Percentiles rank a stretch among this genome's conserved stretches.
phyloP scores from a whole-genome alignment of 768 basidiomycete genomes.

The Leccinum fibrillosum region DNA sequence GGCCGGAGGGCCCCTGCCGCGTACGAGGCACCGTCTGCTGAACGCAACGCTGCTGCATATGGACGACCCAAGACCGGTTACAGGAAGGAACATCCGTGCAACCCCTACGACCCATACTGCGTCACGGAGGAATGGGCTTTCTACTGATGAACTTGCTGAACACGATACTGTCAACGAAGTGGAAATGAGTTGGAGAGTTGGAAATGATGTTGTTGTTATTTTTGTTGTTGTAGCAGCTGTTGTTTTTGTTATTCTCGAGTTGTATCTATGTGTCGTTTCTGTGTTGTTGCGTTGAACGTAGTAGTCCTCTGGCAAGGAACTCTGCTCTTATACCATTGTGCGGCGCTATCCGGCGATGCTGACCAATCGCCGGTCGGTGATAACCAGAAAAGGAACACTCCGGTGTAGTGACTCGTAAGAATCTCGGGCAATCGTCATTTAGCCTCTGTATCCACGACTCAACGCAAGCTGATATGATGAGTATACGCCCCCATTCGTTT shows the following conservation, averaged over 20 bases:
- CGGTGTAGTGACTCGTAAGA: slow-evolving; percentile 13
- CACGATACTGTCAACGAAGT: slow-evolving; percentile 1
- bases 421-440: slow-evolving; percentile 13
- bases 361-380: slow-evolving; percentile 3
- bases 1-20: slow-evolving; percentile 25
- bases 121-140: slow-evolving; percentile 69
- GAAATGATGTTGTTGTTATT: slow-evolving; percentile 5
- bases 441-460: slow-evolving; percentile 10
- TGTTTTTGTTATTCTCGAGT: slow-evolving; percentile 4
- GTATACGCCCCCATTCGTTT: slow-evolving; percentile 34
- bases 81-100: slow-evolving; percentile 51
- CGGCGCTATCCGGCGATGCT: neutral
- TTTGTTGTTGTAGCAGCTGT: neutral
- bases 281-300: slow-evolving; percentile 8
- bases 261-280: slow-evolving; percentile 23
- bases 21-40: slow-evolving; percentile 21
- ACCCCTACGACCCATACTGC: slow-evolving; percentile 59
- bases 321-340: neutral
- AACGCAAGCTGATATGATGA: slow-evolving; percentile 53
- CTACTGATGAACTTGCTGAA: slow-evolving; percentile 28
- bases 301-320: slow-evolving; percentile 19
- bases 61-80: slow-evolving; percentile 31
- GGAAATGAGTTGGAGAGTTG: neutral
- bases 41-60: slow-evolving; percentile 29
- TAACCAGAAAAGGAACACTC: slow-evolving; percentile 19